Evolutionary conservation across 2,329 filamentous ascomycete species (phyloP), one percentile per base, ranked within the genome.

Genomic region (Esteya vermicola): DNA sequence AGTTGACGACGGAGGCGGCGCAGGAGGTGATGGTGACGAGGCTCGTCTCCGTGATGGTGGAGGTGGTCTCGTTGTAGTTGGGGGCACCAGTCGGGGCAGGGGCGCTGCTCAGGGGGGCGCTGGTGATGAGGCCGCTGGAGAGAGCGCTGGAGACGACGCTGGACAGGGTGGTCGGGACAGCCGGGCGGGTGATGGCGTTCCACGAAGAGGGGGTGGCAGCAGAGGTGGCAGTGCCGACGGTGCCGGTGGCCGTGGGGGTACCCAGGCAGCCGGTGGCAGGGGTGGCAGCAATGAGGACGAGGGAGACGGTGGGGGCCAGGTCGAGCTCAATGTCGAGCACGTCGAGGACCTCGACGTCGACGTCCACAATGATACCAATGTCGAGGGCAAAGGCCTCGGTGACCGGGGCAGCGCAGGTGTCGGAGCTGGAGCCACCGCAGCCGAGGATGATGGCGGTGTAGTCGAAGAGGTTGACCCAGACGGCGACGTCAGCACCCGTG

Each of bases 401-500:
- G 34, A 50, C 43, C 14, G 40, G 44, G 27, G 39, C 41, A 23
- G 33, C 39, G 33, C 33, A 26, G 33, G 22, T 19, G 9, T 9
- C 8, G 25, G 7, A 9, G 21, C 20, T 20, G 26, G n/a, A 21
- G 20, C 14, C 20, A n/a, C n/a, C n/a, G n/a, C n/a, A n/a, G 30
- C 38, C 20, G 26, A 45, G 37, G 43, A 54, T 46, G 27, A 48
- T 39, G 36, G 46, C 48, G 33, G 51, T 53, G 52, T 52, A 54
- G 48, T 52, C 50, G 46, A 54, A 54, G 33, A 55, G 50, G 50
- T 50, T 51, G 43, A 52, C 38, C 53, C 52, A 54, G 42, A 55
- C 38, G 33, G 49, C 46, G n/a, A 51, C 47, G 31, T 51, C 51
- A 18, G 47, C 48, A 38, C 51, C 52, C 33, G 50, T 50, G 22